phyloP scores from a whole-genome alignment of 2,329 filamentous ascomycete species.

The Akanthomyces dipterigenus region DNA sequence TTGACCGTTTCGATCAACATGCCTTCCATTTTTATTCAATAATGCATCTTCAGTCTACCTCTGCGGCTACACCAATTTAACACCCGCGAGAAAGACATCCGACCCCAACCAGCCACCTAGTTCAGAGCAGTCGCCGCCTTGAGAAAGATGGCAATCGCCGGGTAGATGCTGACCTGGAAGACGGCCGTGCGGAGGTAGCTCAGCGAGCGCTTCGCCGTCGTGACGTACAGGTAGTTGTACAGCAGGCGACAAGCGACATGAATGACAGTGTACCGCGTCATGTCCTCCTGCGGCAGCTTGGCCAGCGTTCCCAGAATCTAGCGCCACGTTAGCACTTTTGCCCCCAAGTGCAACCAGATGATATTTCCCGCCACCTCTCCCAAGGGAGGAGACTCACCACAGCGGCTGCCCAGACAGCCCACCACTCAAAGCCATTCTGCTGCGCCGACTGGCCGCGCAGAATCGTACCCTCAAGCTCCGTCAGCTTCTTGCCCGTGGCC shows the following conservation, averaged over 20 bases:
- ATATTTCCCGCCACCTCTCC: no score
- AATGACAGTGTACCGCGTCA: constrained; percentile 9
- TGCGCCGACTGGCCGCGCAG: constrained; percentile 13
- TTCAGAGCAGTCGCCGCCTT: constrained; percentile 6
- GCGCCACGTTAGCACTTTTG: not conserved
- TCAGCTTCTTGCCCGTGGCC: constrained; percentile 10
- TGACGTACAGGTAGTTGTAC: constrained; percentile 12
- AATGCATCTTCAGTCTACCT: no score
- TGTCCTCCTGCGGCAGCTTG: constrained; percentile 12
- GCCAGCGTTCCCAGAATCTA: constrained; percentile 11
- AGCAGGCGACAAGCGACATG: constrained; percentile 7
- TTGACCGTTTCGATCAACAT: no score
- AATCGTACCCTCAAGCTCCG: constrained; percentile 10
- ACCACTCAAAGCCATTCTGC: constrained; percentile 14
- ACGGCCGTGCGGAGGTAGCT: constrained; percentile 12
- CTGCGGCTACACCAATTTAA: no score
- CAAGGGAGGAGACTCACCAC: constrained; percentile 4
- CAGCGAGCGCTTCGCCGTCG: constrained; percentile 1
- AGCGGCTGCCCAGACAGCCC: constrained; percentile 11
- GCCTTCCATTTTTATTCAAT: no score
- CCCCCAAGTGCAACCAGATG: no score
- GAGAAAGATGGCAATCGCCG: constrained; percentile 12
- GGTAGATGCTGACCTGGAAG: constrained; percentile 13
- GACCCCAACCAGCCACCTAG: not conserved
- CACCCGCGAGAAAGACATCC: no score